Evolutionary conservation across 176 grass and related monocot genomes (phyloP), one percentile per base, ranked within the genome.

Genomic region (Olyra latifolia): DNA sequence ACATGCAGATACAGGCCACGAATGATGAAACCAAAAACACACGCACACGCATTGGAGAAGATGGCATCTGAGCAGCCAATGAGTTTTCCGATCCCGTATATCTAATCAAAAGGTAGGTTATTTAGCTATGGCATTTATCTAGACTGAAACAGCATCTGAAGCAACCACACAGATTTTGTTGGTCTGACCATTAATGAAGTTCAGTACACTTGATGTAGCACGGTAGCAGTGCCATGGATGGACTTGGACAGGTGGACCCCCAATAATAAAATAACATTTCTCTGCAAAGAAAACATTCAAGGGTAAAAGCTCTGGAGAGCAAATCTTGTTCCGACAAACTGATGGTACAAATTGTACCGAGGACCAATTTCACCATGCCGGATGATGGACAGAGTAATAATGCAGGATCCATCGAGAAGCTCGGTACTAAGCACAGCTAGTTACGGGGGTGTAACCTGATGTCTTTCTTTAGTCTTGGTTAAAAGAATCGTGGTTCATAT

Each of bases 161-260:
- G 35, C 44, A 11, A 20, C 71, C 19, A 25, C 45, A 62, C 71
- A 48, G 77, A 57, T 85, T 76, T 81, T 89, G 56, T 81, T 85
- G 77, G 71, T 71, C 46, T 62, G 71, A n/a, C n/a, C n/a, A n/a
- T n/a, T n/a, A n/a, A n/a, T n/a, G n/a, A n/a, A n/a, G n/a, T n/a
- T n/a, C n/a, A n/a, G n/a, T n/a, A 66, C 74, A 47, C 44, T 71
- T 77, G 10, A 16, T 61, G 25, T 47, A 44, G 15, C 71, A 71
- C 47, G 46, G 24, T 40, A 47, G 46, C 10, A 16, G 8, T 53
- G 78, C 28, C 16, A 75, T 74, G 42, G 55, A 29, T 59, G 73
- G 25, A 49, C 4, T 47, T n/a, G n/a, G n/a, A n/a, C n/a, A n/a
- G n/a, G n/a, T 71, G 25, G 50, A 22, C 43, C 47, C 29, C 15